phyloP scores from a whole-genome alignment of 352 stramenopile genomes.

The Globisporangium camurandrum region DNA sequence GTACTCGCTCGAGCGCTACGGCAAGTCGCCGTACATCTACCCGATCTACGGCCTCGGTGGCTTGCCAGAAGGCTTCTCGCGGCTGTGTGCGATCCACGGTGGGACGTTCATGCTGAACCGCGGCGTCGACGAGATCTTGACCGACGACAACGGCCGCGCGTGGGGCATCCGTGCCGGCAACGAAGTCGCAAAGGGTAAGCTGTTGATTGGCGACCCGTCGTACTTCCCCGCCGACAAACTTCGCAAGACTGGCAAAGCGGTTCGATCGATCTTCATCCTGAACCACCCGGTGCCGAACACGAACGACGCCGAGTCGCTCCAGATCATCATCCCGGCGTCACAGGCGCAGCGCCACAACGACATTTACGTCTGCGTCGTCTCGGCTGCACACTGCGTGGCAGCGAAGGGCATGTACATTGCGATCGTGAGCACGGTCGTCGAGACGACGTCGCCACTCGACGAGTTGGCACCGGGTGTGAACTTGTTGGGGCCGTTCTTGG shows the following conservation, averaged over 20 bases:
- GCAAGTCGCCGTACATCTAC: constrained; percentile 99
- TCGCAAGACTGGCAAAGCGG: constrained; percentile 89
- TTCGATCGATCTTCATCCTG: constrained; percentile 99
- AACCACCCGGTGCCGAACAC: constrained; percentile 98
- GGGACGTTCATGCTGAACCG: constrained; percentile 99
- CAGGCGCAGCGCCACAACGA: constrained; percentile 95
- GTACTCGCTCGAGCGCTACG: constrained; percentile 95
- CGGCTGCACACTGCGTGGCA: constrained; percentile 91
- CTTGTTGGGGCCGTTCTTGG: constrained; percentile 93
- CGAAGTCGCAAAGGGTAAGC: constrained; percentile 94
- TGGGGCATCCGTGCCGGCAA: constrained; percentile 90
- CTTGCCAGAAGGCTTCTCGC: constrained; percentile 98
- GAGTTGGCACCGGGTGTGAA: constrained; percentile 95
- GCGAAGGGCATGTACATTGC: constrained; percentile 97
- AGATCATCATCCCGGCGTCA: constrained; percentile 99
- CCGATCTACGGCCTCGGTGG: constrained; percentile 98
- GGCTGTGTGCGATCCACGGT: constrained; percentile 98
- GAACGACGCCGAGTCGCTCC: constrained; percentile 93
- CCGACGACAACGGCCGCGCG: constrained; percentile 91
- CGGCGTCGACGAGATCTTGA: constrained; percentile 91
- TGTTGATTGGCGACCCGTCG: constrained; percentile 98
- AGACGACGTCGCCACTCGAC: constrained; percentile 93
- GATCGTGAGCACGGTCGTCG: constrained; percentile 97
- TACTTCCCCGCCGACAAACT: constrained; percentile 96
- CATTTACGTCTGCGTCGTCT: constrained; percentile 98